Percentiles rank a stretch among this genome's conserved stretches.
These are phyloP conservation scores for Linnemannia zychae DNA, from an alignment of 192 early-diverging fungal genomes.

Conservation along the genomic window DNA sequence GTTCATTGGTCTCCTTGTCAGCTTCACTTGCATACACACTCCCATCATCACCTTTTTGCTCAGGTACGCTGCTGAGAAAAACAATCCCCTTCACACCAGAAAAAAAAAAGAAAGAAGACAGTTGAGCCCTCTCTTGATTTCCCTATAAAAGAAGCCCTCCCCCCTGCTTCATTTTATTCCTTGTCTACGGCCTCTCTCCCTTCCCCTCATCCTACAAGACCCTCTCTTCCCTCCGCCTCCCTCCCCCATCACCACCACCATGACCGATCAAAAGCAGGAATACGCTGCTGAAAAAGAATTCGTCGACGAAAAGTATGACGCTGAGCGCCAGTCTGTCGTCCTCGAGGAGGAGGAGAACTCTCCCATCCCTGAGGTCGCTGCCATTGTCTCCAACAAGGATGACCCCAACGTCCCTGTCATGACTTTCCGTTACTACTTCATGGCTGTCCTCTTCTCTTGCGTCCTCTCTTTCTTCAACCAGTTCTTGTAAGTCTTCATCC, in stretches of 20 bases:
- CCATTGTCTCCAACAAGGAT: conserved; percentile 64
- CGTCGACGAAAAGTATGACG: conserved; percentile 41
- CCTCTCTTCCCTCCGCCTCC: neutral
- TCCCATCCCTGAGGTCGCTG: conserved; percentile 63
- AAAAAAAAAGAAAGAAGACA: neutral
- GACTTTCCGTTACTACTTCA: conserved; percentile 65
- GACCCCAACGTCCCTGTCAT: conserved; percentile 62
- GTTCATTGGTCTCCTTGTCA: neutral
- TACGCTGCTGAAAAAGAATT: conserved; percentile 32
- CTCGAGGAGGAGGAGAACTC: conserved; percentile 62
- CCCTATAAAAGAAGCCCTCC: conserved; percentile 10
- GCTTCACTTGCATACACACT: neutral
- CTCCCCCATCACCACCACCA: neutral
- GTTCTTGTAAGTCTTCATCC: conserved; percentile 51
- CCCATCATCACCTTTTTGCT: neutral
- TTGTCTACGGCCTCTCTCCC: conserved; percentile 11
- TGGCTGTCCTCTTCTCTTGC: conserved; percentile 57
- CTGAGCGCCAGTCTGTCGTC: conserved; percentile 25
- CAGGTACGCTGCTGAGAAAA: neutral
- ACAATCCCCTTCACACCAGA: neutral
- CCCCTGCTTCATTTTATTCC: neutral
- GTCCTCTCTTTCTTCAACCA: conserved; percentile 60
- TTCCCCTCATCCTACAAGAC: conserved; percentile 14
- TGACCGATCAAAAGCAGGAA: conserved; percentile 34
- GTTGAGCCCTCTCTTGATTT: neutral